Percentiles rank a stretch among this genome's conserved stretches.
Conservation (phyloP, 2,329 filamentous ascomycete species). For the Corniculantispora saksenae region DNA sequence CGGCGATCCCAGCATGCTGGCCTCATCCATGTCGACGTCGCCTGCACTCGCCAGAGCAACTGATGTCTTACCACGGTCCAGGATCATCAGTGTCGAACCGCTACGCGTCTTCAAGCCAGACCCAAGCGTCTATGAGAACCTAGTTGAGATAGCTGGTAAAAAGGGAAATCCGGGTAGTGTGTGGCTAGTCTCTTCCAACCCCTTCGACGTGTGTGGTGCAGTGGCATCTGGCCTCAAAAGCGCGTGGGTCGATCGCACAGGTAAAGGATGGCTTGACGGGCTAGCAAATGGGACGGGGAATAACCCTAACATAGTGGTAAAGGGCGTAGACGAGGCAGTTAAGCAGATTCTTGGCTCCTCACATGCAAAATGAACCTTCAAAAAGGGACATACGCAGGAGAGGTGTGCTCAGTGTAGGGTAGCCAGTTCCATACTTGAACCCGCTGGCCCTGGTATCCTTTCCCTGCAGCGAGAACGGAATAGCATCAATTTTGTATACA, state of each 20-base stretch:
- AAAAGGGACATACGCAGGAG: too few species aligned
- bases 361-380: neutral
- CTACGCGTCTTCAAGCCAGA: slow-evolving; percentile 66
- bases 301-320: slow-evolving; percentile 55
- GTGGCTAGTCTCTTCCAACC: slow-evolving; percentile 72
- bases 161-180: slow-evolving; percentile 48
- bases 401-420: too few species aligned
- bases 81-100: slow-evolving; percentile 63
- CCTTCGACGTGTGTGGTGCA: slow-evolving; percentile 72
- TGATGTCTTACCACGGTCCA: slow-evolving; percentile 42
- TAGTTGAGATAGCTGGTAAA: slow-evolving; percentile 53
- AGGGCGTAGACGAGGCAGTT: slow-evolving; percentile 59
- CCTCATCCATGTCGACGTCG: slow-evolving; percentile 58
- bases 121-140: slow-evolving; percentile 59
- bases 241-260: slow-evolving; percentile 66
- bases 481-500: too few species aligned
- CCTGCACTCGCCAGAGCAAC: slow-evolving; percentile 52
- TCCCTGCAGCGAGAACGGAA: too few species aligned
- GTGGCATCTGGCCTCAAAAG: slow-evolving; percentile 60
- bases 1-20: slow-evolving; percentile 64
- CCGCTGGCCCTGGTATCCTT: too few species aligned
- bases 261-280: slow-evolving; percentile 65
- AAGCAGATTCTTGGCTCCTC: slow-evolving; percentile 30
- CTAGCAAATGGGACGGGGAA: slow-evolving; percentile 49
- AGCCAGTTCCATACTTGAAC: neutral